Base-by-base conservation (phyloP, 805 yeast species). In the Saturnispora sekii region DNA sequence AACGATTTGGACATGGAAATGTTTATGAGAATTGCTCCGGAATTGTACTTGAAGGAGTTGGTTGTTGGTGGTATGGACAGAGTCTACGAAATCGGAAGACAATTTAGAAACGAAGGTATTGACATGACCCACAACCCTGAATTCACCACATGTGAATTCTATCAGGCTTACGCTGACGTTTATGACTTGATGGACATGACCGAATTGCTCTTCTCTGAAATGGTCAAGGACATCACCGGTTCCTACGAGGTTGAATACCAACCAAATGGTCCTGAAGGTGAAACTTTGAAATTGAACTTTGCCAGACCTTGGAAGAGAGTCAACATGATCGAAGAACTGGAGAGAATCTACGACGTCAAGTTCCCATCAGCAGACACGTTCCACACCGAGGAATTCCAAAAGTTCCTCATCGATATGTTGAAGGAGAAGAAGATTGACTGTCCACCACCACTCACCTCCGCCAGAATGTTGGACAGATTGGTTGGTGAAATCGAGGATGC, bases 101-200 rank as follows among this genome's bases (percentile, higher is more conserved):
- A 89, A 70, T 90, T 90, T 74, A 84, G 98, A 77, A 90, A 90
- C 64, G 97, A 90, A 70, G 97, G 97, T 68, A 89, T 90, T 53
- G 98, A 90, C 68, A 79, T 85, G 90, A 90, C 97, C 52, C 98
- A 90, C 69, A 90, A 90, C 77, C 97, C 97, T 47, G 98, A 90
- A 72, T 90, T 90, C 72, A 90, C 97, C 59, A 89, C 97, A 49
- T 90, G 97, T 76, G 98, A 90, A 72, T 90, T 90, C 69, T 90
- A 90, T 68, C 90, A 88, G 74, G 97, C 97, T 37, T 90, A 86
- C 59, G 97, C 97, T 48, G 97, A 90, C 68, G 95, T 89, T 43
- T 86, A 86, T 63, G 97, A 93, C 64, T 76, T 90, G 60, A 90
- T 90, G 96, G 84, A 81, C 58, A 81, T 77, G 81, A 90, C 97